Conservation (phyloP, 441 rosid genomes). For the Kokia cookei region DNA sequence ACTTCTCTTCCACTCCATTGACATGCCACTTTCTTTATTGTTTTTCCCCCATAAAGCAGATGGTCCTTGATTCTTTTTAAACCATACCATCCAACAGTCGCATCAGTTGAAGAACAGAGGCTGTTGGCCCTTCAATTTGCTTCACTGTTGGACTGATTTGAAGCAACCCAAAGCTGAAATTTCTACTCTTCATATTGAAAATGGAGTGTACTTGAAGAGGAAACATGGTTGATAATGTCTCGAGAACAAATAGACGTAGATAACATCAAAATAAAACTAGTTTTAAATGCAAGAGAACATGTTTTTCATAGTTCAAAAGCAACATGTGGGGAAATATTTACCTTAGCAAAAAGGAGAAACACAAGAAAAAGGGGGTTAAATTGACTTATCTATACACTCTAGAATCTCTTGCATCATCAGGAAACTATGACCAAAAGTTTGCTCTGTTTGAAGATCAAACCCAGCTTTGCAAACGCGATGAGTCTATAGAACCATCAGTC, state of each 20-base stretch:
- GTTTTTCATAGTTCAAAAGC: conserved; percentile 1
- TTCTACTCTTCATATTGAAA: background rate
- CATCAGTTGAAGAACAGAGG: background rate
- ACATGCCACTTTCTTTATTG: conserved; percentile 7
- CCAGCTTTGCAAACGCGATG: background rate
- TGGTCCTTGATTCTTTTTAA: conserved; percentile 32
- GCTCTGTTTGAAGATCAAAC: background rate
- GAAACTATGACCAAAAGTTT: background rate
- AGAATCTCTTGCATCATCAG: conserved; percentile 11
- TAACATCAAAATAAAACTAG: background rate
- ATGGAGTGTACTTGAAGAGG: background rate
- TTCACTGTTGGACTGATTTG: background rate
- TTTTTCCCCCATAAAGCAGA: conserved; percentile 23
- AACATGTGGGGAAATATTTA: conserved; percentile 9
- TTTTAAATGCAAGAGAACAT: background rate
- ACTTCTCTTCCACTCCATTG: conserved; percentile 26
- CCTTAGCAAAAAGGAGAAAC: conserved; percentile 13
- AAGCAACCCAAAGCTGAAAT: background rate
- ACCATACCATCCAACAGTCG: background rate
- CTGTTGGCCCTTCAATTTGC: background rate
- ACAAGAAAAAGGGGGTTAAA: background rate
- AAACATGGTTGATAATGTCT: conserved; percentile 5
- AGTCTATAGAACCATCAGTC: background rate
- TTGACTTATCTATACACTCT: conserved; percentile 31
- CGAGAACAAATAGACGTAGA: background rate